Percentiles rank a stretch among this genome's conserved stretches.
Evolutionary conservation across 164 flowering plant genomes (phyloP).

Genomic region (Aristolochia californica): DNA sequence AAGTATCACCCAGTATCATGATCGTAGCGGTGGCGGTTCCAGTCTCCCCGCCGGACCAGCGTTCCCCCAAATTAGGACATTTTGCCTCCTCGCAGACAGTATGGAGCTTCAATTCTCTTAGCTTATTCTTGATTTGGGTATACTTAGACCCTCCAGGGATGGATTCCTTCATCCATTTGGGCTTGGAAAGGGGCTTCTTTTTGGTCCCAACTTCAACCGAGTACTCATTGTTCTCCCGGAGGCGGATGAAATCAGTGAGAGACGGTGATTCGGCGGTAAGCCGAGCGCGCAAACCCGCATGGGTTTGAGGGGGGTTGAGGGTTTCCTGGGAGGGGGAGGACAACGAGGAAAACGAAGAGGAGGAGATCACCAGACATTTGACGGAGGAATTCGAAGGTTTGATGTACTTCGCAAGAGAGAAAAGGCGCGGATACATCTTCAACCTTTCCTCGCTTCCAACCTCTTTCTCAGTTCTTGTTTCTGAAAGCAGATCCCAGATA

Average conservation of each 20-base stretch:
- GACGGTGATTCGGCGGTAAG: conserved; percentile 16
- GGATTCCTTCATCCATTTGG: conserved; percentile 29
- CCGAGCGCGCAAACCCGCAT: conserved; percentile 15
- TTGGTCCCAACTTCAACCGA: conserved; percentile 24
- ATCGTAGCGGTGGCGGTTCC: conserved; percentile 30
- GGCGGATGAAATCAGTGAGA: conserved; percentile 18
- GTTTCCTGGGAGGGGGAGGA: background rate
- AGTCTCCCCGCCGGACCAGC: conserved; percentile 31
- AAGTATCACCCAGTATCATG: conserved; percentile 29
- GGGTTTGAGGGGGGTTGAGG: conserved; percentile 7
- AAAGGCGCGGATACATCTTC: conserved; percentile 6
- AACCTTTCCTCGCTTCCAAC: too few relatives aligned
- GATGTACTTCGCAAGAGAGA: conserved; percentile 1
- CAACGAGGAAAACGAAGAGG: background rate
- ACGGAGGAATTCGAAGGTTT: too few relatives aligned
- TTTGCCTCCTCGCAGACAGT: conserved; percentile 28
- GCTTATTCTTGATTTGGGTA: conserved; percentile 19
- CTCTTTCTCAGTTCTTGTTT: too few relatives aligned
- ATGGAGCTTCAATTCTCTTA: conserved; percentile 22
- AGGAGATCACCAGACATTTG: background rate
- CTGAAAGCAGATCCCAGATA: too few relatives aligned
- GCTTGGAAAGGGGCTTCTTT: conserved; percentile 28
- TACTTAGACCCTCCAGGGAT: conserved; percentile 26
- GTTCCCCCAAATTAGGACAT: conserved; percentile 26
- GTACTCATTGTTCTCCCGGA: conserved; percentile 15